A percentile compares a stretch with the other conserved stretches of the same genome.
Conservation (phyloP, 169 alveolate species). For the Cryptosporidium baileyi region DNA sequence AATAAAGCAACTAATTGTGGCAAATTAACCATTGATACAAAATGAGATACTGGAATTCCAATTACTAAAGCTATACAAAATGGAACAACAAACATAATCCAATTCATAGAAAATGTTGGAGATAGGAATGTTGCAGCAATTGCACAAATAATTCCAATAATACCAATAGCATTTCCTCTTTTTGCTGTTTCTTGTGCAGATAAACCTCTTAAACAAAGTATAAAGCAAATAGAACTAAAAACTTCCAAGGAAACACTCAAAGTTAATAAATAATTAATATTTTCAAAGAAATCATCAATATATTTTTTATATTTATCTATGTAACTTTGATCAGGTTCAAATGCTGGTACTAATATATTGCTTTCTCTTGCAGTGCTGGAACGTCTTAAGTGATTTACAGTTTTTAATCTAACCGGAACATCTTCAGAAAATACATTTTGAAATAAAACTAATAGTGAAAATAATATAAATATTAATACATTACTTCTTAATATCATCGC, state of each 20-base stretch:
- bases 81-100: constrained; percentile 73
- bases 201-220: constrained; percentile 82
- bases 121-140: constrained; percentile 80
- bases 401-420: constrained; percentile 13
- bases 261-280: constrained; percentile 8
- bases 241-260: constrained; percentile 49
- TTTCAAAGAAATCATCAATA: neutral
- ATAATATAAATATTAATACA: too few species aligned
- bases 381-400: constrained; percentile 43
- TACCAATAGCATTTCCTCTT: constrained; percentile 85
- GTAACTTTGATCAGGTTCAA: neutral
- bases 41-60: constrained; percentile 74
- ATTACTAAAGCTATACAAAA: constrained; percentile 67
- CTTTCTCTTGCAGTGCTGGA: neutral
- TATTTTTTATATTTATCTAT: constrained; percentile 3
- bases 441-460: too few species aligned
- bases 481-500: too few species aligned
- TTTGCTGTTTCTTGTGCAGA: constrained; percentile 83
- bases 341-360: constrained; percentile 17
- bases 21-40: constrained; percentile 84
- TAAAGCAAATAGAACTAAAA: constrained; percentile 73
- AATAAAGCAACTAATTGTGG: constrained; percentile 93
- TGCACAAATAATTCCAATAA: constrained; percentile 84
- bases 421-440: constrained; percentile 3
- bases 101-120: constrained; percentile 66